phyloP scores from a whole-genome alignment of 129 eudicot genomes.

The Flaveria ramosissima region DNA sequence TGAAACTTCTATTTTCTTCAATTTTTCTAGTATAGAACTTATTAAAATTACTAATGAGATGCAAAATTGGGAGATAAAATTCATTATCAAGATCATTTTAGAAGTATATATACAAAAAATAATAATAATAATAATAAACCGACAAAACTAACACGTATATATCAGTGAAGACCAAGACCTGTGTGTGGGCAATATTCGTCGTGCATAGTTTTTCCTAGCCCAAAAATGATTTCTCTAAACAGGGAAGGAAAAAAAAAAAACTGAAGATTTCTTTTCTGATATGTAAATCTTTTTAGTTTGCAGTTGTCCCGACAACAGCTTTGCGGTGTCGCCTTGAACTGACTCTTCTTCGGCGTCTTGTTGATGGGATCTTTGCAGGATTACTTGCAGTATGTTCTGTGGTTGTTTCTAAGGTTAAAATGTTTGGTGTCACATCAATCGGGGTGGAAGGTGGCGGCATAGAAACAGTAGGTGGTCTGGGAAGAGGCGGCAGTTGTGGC shows the following conservation, averaged over 20 bases:
- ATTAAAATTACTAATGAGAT: not conserved
- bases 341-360: conserved; percentile 47
- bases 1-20: not conserved
- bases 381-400: conserved; percentile 31
- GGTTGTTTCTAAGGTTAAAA: conserved; percentile 21
- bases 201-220: conserved; percentile 45
- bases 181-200: conserved; percentile 28
- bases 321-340: conserved; percentile 66
- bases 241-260: conserved; percentile 47
- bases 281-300: conserved; percentile 40
- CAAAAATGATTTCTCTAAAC: conserved; percentile 38
- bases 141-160: conserved; percentile 20
- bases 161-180: conserved; percentile 7
- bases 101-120: conserved; percentile 34
- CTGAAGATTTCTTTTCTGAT: conserved; percentile 35
- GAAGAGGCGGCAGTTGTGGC: conserved; percentile 18
- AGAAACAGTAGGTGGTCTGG: conserved; percentile 12
- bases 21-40: not conserved
- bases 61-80: not conserved
- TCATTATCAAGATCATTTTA: conserved; percentile 1
- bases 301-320: conserved; percentile 39
- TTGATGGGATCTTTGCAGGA: conserved; percentile 38
- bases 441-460: conserved; percentile 29
- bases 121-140: conserved; percentile 25
- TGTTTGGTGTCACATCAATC: conserved; percentile 24